Conservation (phyloP, 345 rosid genomes). For the Capsella bursapastoris region DNA sequence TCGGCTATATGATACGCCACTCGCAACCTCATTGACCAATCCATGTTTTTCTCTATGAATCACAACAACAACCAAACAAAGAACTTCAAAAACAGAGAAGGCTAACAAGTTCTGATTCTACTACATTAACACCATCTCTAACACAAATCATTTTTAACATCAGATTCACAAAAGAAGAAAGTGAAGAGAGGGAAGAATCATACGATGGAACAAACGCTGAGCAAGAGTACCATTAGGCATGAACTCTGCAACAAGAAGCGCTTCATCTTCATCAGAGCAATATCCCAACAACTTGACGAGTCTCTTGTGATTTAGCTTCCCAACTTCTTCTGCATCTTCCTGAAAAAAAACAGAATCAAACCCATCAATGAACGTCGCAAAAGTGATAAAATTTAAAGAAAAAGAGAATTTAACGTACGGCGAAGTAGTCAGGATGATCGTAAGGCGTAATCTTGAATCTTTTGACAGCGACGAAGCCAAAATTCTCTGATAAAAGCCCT, state of each 20-base stretch:
- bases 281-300: constrained; percentile 84
- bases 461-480: constrained; percentile 65
- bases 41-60: constrained; percentile 64
- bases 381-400: background rate
- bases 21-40: constrained; percentile 80
- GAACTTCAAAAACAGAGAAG: constrained; percentile 11
- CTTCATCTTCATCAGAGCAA: constrained; percentile 84
- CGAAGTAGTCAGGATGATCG: constrained; percentile 66
- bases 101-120: background rate
- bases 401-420: constrained; percentile 41
- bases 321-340: constrained; percentile 83
- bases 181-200: constrained; percentile 17
- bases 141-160: background rate
- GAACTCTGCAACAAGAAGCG: constrained; percentile 79
- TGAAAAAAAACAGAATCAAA: constrained; percentile 19
- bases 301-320: constrained; percentile 67
- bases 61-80: constrained; percentile 3
- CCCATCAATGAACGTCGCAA: background rate
- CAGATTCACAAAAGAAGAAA: background rate
- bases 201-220: constrained; percentile 83
- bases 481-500: constrained; percentile 52
- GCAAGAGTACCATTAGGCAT: constrained; percentile 86
- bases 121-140: background rate
- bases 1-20: constrained; percentile 75
- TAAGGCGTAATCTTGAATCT: constrained; percentile 61